Percentiles rank a stretch among this genome's conserved stretches.
phyloP scores from a whole-genome alignment of 805 yeast genomes.

The Tetrapisispora arboricola region DNA sequence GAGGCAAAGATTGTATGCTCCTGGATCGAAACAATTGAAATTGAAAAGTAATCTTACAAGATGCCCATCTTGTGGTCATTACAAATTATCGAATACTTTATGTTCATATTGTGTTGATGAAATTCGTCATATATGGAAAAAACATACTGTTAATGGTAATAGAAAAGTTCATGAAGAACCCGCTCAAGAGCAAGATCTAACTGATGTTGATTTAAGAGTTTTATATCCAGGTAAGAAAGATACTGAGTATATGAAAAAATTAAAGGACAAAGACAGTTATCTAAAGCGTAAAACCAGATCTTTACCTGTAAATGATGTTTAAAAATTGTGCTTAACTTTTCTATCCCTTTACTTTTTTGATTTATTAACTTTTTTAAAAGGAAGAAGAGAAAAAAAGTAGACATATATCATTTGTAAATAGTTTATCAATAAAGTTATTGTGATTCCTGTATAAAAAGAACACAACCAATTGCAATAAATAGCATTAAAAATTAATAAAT shows the following conservation, averaged over 20 bases:
- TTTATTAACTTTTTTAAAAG: too few relatives aligned
- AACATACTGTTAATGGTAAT: conserved; percentile 19
- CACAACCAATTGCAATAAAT: neutral
- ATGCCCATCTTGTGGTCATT: conserved; percentile 93
- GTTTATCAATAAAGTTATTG: neutral
- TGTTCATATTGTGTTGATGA: conserved; percentile 90
- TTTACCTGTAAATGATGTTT: conserved; percentile 36
- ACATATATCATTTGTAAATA: neutral
- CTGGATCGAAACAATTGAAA: conserved; percentile 72
- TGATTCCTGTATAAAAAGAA: neutral
- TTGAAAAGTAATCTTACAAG: conserved; percentile 67
- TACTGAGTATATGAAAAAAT: conserved; percentile 34
- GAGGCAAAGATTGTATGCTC: conserved; percentile 72
- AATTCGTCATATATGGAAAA: conserved; percentile 65
- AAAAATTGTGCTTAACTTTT: too few relatives aligned
- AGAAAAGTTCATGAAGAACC: conserved; percentile 13
- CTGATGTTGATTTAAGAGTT: conserved; percentile 51
- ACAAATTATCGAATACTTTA: conserved; percentile 78
- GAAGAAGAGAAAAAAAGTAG: neutral
- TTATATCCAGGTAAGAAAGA: conserved; percentile 66
- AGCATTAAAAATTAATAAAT: neutral
- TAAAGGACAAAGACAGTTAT: conserved; percentile 46
- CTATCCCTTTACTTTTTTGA: too few relatives aligned
- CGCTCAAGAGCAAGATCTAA: conserved; percentile 29
- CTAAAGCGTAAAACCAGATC: conserved; percentile 45